Conservation (phyloP, 2,329 filamentous ascomycete species). For the Xylaria polymorpha region DNA sequence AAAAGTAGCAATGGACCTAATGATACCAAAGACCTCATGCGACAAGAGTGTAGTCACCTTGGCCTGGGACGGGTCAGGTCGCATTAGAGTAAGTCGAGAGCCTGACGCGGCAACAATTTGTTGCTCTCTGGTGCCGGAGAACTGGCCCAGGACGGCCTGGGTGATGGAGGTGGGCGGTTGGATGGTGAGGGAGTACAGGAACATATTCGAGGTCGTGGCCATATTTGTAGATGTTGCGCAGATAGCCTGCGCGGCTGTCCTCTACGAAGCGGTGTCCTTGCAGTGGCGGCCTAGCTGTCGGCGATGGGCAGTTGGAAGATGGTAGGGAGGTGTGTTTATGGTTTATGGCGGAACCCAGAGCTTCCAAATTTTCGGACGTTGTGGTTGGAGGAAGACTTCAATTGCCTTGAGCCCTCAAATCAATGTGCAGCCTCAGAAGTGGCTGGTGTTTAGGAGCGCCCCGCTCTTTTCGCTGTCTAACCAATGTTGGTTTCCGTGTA, state of each 20-base stretch:
- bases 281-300: constrained; percentile 13
- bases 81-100: constrained; percentile 86
- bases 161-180: constrained; percentile 90
- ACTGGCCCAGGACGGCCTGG: constrained; percentile 93
- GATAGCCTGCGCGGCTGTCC: constrained; percentile 50
- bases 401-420: not conserved
- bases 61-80: constrained; percentile 85
- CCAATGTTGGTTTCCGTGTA: constrained; percentile 15
- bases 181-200: constrained; percentile 96
- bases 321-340: not conserved
- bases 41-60: constrained; percentile 88
- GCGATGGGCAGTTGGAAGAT: constrained; percentile 7
- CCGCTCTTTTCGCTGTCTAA: not conserved
- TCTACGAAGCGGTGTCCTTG: constrained; percentile 35
- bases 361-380: constrained; percentile 41
- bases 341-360: constrained; percentile 22
- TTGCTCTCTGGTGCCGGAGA: constrained; percentile 95
- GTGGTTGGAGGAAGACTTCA: constrained; percentile 27
- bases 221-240: constrained; percentile 64
- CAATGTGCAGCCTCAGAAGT: constrained; percentile 10
- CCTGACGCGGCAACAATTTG: constrained; percentile 95
- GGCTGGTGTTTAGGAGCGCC: constrained; percentile 28
- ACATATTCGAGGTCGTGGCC: constrained; percentile 99
- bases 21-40: constrained; percentile 96
- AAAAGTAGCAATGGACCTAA: constrained; percentile 88